phyloP scores from a whole-genome alignment of 306 rosid genomes.

The Inga laurina region DNA sequence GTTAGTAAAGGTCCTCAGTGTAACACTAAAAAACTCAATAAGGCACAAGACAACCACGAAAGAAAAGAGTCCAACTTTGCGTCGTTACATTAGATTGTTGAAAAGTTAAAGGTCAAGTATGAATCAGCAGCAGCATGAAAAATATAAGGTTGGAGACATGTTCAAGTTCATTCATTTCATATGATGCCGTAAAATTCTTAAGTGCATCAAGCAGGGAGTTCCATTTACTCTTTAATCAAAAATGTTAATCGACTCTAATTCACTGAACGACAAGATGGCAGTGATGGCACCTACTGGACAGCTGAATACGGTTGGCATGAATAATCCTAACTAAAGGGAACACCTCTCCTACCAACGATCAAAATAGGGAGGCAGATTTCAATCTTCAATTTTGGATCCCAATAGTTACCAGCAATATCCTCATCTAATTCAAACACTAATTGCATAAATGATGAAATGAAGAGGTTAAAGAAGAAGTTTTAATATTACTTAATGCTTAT shows the following conservation, averaged over 20 bases:
- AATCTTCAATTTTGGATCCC: background rate
- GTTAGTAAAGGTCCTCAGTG: background rate
- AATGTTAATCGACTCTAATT: background rate
- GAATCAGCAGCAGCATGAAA: conserved; percentile 9
- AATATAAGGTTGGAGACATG: background rate
- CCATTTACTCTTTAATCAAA: background rate
- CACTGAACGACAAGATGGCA: background rate
- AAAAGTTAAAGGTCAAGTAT: background rate
- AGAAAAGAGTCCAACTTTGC: background rate
- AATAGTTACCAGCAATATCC: background rate
- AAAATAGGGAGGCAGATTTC: background rate
- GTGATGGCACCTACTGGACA: background rate
- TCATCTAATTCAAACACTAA: background rate
- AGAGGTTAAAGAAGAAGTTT: background rate
- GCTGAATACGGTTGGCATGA: background rate
- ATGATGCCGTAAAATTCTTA: background rate
- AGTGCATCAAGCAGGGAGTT: conserved; percentile 2
- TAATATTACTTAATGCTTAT: background rate
- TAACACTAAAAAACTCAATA: background rate
- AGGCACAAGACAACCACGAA: conserved; percentile 4
- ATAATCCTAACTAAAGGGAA: background rate
- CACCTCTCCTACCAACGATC: background rate
- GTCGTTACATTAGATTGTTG: conserved; percentile 8
- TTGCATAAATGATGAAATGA: background rate
- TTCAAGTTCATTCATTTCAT: conserved; percentile 2